A percentile compares a stretch with the other conserved stretches of the same genome.
Conservation (phyloP, 192 early-diverging fungal genomes). For the Coemansia sp. region DNA sequence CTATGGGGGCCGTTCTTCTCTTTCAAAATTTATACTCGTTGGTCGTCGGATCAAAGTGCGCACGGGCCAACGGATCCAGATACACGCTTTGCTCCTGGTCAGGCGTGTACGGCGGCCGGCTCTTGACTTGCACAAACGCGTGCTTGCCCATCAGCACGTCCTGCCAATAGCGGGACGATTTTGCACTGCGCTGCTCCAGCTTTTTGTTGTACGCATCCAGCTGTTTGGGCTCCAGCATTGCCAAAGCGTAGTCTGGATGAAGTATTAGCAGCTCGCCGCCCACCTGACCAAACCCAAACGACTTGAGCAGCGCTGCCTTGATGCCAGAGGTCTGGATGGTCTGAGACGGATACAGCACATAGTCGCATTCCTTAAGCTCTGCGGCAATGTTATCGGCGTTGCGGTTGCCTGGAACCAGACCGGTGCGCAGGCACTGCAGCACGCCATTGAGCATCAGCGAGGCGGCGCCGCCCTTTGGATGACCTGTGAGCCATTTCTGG, state of each 20-base stretch:
- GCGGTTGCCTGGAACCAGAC: constrained; percentile 88
- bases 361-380: constrained; percentile 68
- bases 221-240: background rate
- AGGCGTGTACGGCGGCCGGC: constrained; percentile 10
- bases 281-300: constrained; percentile 71
- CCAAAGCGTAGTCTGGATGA: constrained; percentile 67
- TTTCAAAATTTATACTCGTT: constrained; percentile 12
- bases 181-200: background rate
- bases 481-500: constrained; percentile 93
- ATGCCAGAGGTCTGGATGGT: constrained; percentile 64
- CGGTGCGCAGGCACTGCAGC: constrained; percentile 77
- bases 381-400: constrained; percentile 57
- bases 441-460: constrained; percentile 93
- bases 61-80: constrained; percentile 16
- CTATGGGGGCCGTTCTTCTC: background rate
- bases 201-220: constrained; percentile 19
- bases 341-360: constrained; percentile 75
- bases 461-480: constrained; percentile 87
- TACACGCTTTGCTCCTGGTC: constrained; percentile 24
- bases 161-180: constrained; percentile 21
- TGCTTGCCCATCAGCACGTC: constrained; percentile 30
- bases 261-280: constrained; percentile 64
- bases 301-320: constrained; percentile 62
- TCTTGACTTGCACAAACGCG: constrained; percentile 34
- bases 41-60: constrained; percentile 6